A percentile compares a stretch with the other conserved stretches of the same genome.
Evolutionary conservation across 371 early-diverging fungal species (phyloP).

Genomic region (Apophysomyces ossiformis): DNA sequence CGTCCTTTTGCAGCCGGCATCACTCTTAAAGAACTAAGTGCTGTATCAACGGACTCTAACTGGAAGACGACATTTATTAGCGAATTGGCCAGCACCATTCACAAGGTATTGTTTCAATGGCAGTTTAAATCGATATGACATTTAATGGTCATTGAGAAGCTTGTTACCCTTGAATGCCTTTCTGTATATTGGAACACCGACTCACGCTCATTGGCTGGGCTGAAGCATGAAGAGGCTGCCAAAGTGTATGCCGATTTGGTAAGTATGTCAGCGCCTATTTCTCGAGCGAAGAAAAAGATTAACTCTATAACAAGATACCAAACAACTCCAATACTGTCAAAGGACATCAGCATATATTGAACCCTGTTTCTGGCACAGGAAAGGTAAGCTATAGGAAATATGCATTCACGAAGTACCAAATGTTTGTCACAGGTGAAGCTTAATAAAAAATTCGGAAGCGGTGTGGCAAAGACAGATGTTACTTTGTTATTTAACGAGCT

Average conservation of each 20-base stretch:
- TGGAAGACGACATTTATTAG: constrained; percentile 77
- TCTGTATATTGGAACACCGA: constrained; percentile 93
- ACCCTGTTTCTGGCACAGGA: constrained; percentile 94
- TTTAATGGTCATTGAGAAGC: constrained; percentile 29
- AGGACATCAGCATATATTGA: constrained; percentile 84
- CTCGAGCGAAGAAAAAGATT: not conserved
- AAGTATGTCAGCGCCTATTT: constrained; percentile 7
- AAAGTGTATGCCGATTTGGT: constrained; percentile 61
- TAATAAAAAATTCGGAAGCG: constrained; percentile 69
- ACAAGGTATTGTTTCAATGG: constrained; percentile 51
- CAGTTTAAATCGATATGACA: no score
- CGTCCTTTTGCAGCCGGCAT: constrained; percentile 79
- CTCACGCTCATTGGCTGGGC: constrained; percentile 64
- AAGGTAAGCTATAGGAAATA: constrained; percentile 51
- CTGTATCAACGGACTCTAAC: constrained; percentile 78
- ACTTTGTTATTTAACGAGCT: constrained; percentile 90
- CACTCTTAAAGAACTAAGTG: constrained; percentile 79
- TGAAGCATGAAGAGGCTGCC: constrained; percentile 54
- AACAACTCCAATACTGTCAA: constrained; percentile 55
- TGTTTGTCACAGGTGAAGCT: constrained; percentile 44
- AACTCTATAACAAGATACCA: constrained; percentile 51
- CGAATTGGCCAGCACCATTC: constrained; percentile 66
- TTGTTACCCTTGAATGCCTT: constrained; percentile 79
- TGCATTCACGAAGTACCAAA: not conserved
- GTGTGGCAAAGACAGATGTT: constrained; percentile 69